Evolutionary conservation across 2,329 filamentous ascomycete species (phyloP), one percentile per base, ranked within the genome.

Genomic region (Trichoderma asperellum): DNA sequence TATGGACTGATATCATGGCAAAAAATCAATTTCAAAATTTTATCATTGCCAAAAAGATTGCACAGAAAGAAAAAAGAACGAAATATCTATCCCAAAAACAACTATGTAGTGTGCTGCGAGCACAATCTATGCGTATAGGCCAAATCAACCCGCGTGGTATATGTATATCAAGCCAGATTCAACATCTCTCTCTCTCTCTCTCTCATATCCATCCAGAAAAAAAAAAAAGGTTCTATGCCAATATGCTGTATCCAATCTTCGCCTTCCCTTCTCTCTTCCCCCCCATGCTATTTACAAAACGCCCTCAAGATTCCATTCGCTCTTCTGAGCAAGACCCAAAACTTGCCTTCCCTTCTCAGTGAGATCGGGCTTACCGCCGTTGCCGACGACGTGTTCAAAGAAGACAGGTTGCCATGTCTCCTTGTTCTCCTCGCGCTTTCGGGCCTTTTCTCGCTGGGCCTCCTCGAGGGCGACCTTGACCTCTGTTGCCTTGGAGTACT

Each of bases 391-490:
- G 75, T 87, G 85, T 74, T 83, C 89, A 81, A 99, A 99, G 82
- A 97, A 99, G 55, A 93, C 86, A n/a, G 96, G 96, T 73, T 90
- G 85, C 89, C 92, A 99, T 40, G 88, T 86, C 70, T 87, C 86
- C 14, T 89, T 87, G 16, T 86, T 86, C 56, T 86, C 85, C 77
- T 95, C 91, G 55, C 96, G 86, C 77, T 95, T 89, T 29, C 93
- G 89, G 1, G 93, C 94, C 81, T 93, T 95, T 75, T 92, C 88
- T 37, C 96, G 87, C 82, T 99, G 96, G 55, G 86, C 85, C 79
- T 99, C 96, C 80, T 99, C 96, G 12, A 99, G 88, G 75, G 97
- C 93, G 70, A 93, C 89, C 83, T 99, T 99, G 71, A 96, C 83
- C 24, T 87, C 88, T 27, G 96, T 99, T 8, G 96, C 96, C 72